A percentile compares a stretch with the other conserved stretches of the same genome.
Evolutionary conservation across 2,329 filamentous ascomycete species (phyloP).

Genomic region (Fusarium nodosum): DNA sequence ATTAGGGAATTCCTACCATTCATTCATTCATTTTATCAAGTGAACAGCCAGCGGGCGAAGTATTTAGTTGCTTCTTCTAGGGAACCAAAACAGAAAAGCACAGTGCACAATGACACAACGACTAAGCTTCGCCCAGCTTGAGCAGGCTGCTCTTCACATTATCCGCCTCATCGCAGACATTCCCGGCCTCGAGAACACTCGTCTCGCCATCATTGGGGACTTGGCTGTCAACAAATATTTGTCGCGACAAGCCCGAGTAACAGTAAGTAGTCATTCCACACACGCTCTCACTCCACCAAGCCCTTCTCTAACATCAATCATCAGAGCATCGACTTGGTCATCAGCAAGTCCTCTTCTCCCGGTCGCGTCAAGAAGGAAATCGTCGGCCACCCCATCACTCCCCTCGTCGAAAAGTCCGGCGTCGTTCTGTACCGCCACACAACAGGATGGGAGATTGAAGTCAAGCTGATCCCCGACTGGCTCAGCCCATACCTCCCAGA

Average conservation of each 20-base stretch:
- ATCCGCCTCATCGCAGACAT: slow-evolving; percentile 79
- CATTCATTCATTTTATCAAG: neutral
- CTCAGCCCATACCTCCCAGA: slow-evolving; percentile 49
- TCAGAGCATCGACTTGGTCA: slow-evolving; percentile 51
- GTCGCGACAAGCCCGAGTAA: slow-evolving; percentile 34
- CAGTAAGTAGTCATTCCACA: slow-evolving; percentile 31
- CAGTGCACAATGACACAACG: slow-evolving; percentile 41
- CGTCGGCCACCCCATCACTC: slow-evolving; percentile 49
- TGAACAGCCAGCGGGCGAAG: slow-evolving; percentile 33
- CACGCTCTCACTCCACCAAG: rapidly evolving
- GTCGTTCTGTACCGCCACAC: slow-evolving; percentile 47
- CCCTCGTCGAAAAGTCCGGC: slow-evolving; percentile 48
- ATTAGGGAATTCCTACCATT: slow-evolving; percentile 2
- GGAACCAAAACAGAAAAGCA: slow-evolving; percentile 17
- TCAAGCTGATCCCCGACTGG: slow-evolving; percentile 52
- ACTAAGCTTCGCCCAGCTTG: slow-evolving; percentile 57
- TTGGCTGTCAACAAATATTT: slow-evolving; percentile 49
- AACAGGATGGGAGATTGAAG: slow-evolving; percentile 49
- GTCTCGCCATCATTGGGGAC: slow-evolving; percentile 49
- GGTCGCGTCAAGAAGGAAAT: slow-evolving; percentile 50
- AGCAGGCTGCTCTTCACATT: slow-evolving; percentile 89
- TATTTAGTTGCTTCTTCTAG: slow-evolving; percentile 35
- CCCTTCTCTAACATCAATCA: neutral
- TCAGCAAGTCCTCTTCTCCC: slow-evolving; percentile 51
- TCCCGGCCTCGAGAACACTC: slow-evolving; percentile 49